A percentile compares a stretch with the other conserved stretches of the same genome.
Evolutionary conservation across 305 asterid species (phyloP).

Genomic region (Rubia tinctorum): DNA sequence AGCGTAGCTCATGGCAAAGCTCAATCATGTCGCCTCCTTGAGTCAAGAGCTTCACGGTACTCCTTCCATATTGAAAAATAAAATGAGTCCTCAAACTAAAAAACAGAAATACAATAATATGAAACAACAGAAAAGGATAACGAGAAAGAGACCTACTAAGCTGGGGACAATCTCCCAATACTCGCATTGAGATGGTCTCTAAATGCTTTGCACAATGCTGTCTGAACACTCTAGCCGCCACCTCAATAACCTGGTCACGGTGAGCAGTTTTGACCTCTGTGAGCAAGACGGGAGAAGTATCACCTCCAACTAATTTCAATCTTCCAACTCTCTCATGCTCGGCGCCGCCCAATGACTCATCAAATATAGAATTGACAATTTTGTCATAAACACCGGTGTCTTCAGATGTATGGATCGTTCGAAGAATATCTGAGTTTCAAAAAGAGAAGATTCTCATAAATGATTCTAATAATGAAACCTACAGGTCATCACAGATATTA

Average conservation of each 20-base stretch:
- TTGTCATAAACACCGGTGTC: constrained; percentile 72
- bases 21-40: constrained; percentile 94
- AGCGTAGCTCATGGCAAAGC: constrained; percentile 90
- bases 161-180: constrained; percentile 56
- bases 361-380: constrained; percentile 76
- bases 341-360: constrained; percentile 46
- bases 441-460: constrained; percentile 5
- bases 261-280: constrained; percentile 60
- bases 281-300: constrained; percentile 52
- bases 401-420: constrained; percentile 82
- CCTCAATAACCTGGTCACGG: constrained; percentile 65
- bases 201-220: constrained; percentile 91
- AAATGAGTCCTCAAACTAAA: constrained; percentile 13
- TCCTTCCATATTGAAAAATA: constrained; percentile 39
- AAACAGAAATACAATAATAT: neutral
- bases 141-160: constrained; percentile 52
- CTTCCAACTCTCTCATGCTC: constrained; percentile 56
- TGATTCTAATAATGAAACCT: neutral
- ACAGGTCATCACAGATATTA: neutral
- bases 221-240: constrained; percentile 59
- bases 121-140: constrained; percentile 8
- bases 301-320: constrained; percentile 48
- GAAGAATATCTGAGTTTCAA: constrained; percentile 64
- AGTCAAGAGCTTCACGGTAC: constrained; percentile 70
- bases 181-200: constrained; percentile 76